Conservation (phyloP, 345 rosid species). For the Cardiospermum halicacabum region DNA sequence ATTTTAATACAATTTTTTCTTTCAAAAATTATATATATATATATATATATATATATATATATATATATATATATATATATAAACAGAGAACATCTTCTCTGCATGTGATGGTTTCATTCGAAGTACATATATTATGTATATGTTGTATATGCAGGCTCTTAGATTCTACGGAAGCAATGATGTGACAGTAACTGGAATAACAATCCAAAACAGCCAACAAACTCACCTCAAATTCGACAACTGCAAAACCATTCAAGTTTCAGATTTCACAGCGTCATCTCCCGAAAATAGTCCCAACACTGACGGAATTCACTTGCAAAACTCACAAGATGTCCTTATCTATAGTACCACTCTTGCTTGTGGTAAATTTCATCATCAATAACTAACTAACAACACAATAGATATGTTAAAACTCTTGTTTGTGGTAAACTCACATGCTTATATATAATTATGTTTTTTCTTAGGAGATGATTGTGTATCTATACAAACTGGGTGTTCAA, state of each 20-base stretch:
- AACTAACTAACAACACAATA: background rate
- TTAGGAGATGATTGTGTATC: slow-evolving; percentile 93
- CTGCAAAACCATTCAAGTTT: slow-evolving; percentile 61
- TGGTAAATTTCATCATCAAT: slow-evolving; percentile 58
- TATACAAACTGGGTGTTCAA: slow-evolving; percentile 83
- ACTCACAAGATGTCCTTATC: slow-evolving; percentile 61
- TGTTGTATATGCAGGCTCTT: slow-evolving; percentile 51
- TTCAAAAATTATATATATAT: no score
- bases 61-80: no score
- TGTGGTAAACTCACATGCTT: no score
- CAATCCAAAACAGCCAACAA: slow-evolving; percentile 88
- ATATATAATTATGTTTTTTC: no score
- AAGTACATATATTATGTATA: slow-evolving; percentile 2
- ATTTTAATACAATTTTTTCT: no score
- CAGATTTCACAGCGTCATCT: slow-evolving; percentile 49
- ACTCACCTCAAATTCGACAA: slow-evolving; percentile 79
- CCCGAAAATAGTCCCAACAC: slow-evolving; percentile 82
- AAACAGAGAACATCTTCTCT: no score
- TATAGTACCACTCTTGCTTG: slow-evolving; percentile 53
- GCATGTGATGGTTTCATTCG: no score
- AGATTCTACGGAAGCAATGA: slow-evolving; percentile 75
- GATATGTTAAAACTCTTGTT: no score
- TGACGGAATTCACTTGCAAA: slow-evolving; percentile 85
- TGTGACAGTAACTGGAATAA: slow-evolving; percentile 68
- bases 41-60: no score